Evolutionary conservation across 257 asterid genomes (phyloP).

Genomic region (Rubia yunnanensis): DNA sequence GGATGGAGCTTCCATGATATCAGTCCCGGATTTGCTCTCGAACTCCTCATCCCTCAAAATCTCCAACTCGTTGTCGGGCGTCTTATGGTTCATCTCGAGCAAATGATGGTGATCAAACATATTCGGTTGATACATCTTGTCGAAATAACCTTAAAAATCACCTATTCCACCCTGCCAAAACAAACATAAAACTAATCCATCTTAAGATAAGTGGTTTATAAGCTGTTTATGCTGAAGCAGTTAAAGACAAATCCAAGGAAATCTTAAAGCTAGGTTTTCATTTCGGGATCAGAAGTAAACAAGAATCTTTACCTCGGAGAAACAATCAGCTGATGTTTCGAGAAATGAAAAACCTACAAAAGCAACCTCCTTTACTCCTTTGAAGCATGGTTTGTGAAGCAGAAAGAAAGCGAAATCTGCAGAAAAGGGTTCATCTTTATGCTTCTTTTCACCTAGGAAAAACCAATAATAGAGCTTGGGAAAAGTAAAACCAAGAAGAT

Average conservation of each 20-base stretch:
- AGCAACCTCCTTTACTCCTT: background rate
- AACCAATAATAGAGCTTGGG: background rate
- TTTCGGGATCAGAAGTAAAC: background rate
- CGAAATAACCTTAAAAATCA: background rate
- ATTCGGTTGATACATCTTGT: slow-evolving; percentile 59
- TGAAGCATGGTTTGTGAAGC: background rate
- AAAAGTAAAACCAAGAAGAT: background rate
- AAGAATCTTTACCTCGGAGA: background rate
- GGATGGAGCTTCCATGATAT: slow-evolving; percentile 57
- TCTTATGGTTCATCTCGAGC: slow-evolving; percentile 47
- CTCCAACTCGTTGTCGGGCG: slow-evolving; percentile 51
- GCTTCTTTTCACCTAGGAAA: background rate
- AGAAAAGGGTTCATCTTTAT: background rate
- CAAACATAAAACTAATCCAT: background rate
- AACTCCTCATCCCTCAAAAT: slow-evolving; percentile 54
- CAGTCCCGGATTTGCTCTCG: slow-evolving; percentile 58
- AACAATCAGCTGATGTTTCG: background rate
- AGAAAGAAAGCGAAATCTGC: background rate
- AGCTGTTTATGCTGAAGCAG: background rate
- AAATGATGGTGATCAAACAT: slow-evolving; percentile 56
- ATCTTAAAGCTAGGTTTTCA: background rate
- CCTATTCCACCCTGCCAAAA: slow-evolving; percentile 5
- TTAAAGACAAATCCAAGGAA: background rate
- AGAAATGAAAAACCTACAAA: background rate
- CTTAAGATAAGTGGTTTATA: background rate